These are phyloP conservation scores for Aspergillus brunneoviolaceus DNA, from an alignment of 2,329 filamentous ascomycete species.

Conservation along the genomic window DNA sequence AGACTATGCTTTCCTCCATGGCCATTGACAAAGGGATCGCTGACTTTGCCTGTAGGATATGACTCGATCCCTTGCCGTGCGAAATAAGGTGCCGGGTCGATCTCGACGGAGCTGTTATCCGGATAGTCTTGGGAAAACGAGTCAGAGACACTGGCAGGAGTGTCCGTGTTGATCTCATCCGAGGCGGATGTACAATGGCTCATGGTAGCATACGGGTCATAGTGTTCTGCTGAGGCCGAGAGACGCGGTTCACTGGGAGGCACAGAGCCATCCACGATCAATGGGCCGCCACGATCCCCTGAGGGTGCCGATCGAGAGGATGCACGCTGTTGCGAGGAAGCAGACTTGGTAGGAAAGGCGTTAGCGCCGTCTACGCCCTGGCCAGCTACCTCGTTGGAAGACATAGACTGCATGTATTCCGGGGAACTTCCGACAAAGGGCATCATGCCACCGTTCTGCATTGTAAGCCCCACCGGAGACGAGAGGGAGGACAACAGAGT, in stretches of 20 bases:
- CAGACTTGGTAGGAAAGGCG: constrained; percentile 20
- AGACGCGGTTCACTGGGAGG: constrained; percentile 38
- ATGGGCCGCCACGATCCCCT: constrained; percentile 37
- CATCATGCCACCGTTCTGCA: constrained; percentile 39
- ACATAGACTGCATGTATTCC: constrained; percentile 33
- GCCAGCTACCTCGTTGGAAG: constrained; percentile 26
- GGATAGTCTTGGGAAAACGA: constrained; percentile 40
- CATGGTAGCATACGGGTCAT: constrained; percentile 37
- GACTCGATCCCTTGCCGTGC: constrained; percentile 28
- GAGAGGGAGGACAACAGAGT: constrained; percentile 40
- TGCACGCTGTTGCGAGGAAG: constrained; percentile 23
- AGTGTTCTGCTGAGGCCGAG: constrained; percentile 33
- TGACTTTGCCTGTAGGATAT: constrained; percentile 17
- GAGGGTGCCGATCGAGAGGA: constrained; percentile 29
- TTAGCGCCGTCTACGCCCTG: constrained; percentile 26
- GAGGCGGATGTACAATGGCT: constrained; percentile 44
- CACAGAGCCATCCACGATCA: constrained; percentile 51
- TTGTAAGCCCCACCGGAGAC: constrained; percentile 38
- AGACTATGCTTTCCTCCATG: constrained; percentile 32
- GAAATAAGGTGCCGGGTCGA: constrained; percentile 32
- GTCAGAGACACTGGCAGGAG: constrained; percentile 39
- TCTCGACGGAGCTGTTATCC: constrained; percentile 37
- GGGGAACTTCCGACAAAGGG: constrained; percentile 33
- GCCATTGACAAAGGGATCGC: constrained; percentile 25
- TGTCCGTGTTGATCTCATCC: constrained; percentile 39